Conservation (phyloP, 345 rosid genomes). For the Cardamine occulta region DNA sequence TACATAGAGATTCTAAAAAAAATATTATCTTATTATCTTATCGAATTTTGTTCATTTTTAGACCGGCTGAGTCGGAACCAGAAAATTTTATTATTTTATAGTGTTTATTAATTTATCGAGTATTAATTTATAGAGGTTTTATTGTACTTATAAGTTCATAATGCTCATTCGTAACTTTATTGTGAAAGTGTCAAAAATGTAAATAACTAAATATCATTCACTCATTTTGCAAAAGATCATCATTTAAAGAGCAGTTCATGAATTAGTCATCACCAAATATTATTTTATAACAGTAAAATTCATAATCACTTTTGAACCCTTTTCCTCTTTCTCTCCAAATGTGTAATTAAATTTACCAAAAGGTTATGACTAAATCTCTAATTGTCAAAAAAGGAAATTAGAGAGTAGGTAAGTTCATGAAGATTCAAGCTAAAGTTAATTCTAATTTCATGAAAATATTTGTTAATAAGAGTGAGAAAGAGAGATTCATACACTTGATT, state of each 20-base stretch:
- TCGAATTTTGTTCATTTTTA: no score
- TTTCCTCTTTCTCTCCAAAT: slow-evolving; percentile 17
- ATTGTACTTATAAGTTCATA: background rate
- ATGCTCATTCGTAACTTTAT: background rate
- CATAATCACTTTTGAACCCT: slow-evolving; percentile 32
- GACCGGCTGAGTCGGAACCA: no score
- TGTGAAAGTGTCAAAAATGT: background rate
- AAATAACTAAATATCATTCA: slow-evolving; percentile 15
- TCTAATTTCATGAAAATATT: background rate
- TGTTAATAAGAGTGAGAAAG: slow-evolving; percentile 27
- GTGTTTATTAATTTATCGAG: no score
- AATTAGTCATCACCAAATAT: slow-evolving; percentile 23
- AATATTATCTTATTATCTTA: no score
- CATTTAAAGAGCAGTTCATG: slow-evolving; percentile 15
- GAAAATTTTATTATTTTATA: no score
- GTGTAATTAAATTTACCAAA: slow-evolving; percentile 32
- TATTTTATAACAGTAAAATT: background rate
- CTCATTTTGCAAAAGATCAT: slow-evolving; percentile 28
- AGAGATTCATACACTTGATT: slow-evolving; percentile 38
- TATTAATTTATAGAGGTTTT: no score
- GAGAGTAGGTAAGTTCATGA: slow-evolving; percentile 33
- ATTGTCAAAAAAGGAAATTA: slow-evolving; percentile 30
- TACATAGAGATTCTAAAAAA: no score
- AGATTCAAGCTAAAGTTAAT: slow-evolving; percentile 6
- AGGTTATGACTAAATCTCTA: slow-evolving; percentile 19